phyloP scores from a whole-genome alignment of 225 moss, liverwort and hornwort genomes.

The Physcomitrium patens region DNA sequence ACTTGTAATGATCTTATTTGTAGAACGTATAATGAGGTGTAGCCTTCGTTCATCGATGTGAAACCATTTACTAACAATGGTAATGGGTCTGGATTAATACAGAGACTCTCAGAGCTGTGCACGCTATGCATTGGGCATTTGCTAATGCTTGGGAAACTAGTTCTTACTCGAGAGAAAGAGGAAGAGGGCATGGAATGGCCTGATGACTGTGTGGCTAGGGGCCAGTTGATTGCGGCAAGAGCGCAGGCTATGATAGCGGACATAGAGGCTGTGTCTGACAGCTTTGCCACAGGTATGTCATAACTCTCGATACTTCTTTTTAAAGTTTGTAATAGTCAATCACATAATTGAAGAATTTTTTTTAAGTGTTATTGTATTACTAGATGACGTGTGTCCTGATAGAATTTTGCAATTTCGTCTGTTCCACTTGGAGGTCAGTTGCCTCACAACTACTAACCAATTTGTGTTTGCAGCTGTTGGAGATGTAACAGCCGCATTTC shows the following conservation, averaged over 20 bases:
- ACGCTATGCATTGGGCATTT: conserved; percentile 95
- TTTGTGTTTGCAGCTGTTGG: conserved; percentile 35
- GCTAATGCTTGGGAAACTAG: conserved; percentile 58
- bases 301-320: not conserved
- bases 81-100: conserved; percentile 32
- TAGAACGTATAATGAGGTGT: conserved; percentile 11
- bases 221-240: conserved; percentile 52
- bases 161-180: conserved; percentile 38
- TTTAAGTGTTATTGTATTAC: not conserved
- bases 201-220: conserved; percentile 59
- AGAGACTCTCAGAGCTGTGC: conserved; percentile 96
- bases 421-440: too few relatives aligned
- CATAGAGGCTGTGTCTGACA: conserved; percentile 67
- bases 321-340: not conserved
- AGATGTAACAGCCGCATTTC: conserved; percentile 74
- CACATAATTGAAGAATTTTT: not conserved
- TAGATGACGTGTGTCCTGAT: not conserved
- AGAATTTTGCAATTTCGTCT: not conserved
- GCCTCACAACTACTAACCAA: conserved; percentile 5
- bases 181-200: conserved; percentile 65
- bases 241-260: conserved; percentile 67
- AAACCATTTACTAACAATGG: conserved; percentile 17
- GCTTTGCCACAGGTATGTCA: conserved; percentile 63
- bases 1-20: conserved; percentile 7
- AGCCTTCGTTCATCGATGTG: conserved; percentile 19